phyloP scores from a whole-genome alignment of 306 rosid genomes.

The Sphenostylis stenocarpa region DNA sequence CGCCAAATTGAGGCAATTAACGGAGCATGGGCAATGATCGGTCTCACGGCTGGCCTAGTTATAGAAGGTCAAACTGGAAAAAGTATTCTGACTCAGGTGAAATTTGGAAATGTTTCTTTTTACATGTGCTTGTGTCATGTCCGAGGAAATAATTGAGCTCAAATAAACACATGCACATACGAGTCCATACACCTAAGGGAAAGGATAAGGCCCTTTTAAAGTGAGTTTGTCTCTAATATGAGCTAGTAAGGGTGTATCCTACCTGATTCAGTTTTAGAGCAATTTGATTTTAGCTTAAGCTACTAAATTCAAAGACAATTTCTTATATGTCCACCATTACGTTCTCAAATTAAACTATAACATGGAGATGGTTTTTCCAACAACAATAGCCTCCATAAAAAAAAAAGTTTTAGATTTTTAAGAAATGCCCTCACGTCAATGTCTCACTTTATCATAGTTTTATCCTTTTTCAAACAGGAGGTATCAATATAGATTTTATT shows the following conservation, averaged over 20 bases:
- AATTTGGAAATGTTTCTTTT: not conserved
- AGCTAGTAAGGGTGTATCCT: not conserved
- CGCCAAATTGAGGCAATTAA: conserved; percentile 90
- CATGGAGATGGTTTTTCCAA: not conserved
- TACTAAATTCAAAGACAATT: not conserved
- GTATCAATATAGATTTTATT: conserved; percentile 18
- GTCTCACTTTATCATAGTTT: not conserved
- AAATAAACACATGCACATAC: not conserved
- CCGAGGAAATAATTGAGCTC: not conserved
- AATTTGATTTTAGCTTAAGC: not conserved
- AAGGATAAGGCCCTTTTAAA: not conserved
- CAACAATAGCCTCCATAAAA: not conserved
- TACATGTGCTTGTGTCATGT: not conserved
- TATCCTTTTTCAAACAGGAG: not conserved
- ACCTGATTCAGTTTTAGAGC: not conserved
- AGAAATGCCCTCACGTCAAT: not conserved
- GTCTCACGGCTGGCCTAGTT: conserved; percentile 82
- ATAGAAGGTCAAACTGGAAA: conserved; percentile 87
- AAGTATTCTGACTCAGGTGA: conserved; percentile 73
- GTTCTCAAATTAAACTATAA: not conserved
- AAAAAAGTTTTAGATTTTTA: not conserved
- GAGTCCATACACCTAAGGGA: not conserved
- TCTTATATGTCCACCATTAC: not conserved
- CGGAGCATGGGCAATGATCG: conserved; percentile 99
- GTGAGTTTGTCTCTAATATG: not conserved